phyloP scores from a whole-genome alignment of 108 stramenopile genomes.

The Cyclotella kingstonii region DNA sequence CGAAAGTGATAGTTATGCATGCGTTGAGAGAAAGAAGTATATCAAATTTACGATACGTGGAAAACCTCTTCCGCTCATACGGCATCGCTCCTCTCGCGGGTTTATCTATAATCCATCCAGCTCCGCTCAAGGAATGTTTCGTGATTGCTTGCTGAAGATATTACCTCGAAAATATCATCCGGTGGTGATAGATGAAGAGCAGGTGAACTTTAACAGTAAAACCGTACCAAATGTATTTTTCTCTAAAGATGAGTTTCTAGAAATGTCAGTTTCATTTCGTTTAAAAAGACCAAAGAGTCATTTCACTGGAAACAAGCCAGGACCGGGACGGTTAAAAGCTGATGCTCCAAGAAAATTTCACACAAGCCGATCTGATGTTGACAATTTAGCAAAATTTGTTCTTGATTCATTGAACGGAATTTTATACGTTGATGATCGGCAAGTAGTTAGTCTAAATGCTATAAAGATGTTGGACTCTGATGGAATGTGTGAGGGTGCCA shows the following conservation, averaged over 20 bases:
- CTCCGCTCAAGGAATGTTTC: conserved; percentile 60
- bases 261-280: conserved; percentile 62
- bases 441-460: conserved; percentile 61
- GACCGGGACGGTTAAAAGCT: conserved; percentile 44
- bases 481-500: conserved; percentile 62
- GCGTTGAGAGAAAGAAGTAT: conserved; percentile 7
- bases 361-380: conserved; percentile 63
- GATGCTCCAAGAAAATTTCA: conserved; percentile 43
- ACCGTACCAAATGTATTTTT: conserved; percentile 16
- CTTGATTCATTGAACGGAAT: conserved; percentile 79
- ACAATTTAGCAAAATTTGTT: conserved; percentile 85
- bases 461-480: conserved; percentile 71
- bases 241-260: conserved; percentile 38
- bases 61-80: conserved; percentile 70
- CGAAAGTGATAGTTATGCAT: background rate
- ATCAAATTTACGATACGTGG: conserved; percentile 66
- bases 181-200: conserved; percentile 21
- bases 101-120: conserved; percentile 81
- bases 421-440: conserved; percentile 76
- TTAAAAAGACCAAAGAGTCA: conserved; percentile 74
- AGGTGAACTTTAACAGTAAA: background rate
- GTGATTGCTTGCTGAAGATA: conserved; percentile 38
- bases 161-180: conserved; percentile 34
- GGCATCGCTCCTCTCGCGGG: conserved; percentile 73
- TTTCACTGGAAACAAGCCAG: conserved; percentile 54